Percentiles rank a stretch among this genome's conserved stretches.
Evolutionary conservation across 306 rosid genomes (phyloP).

Genomic region (Bauhinia variegata): DNA sequence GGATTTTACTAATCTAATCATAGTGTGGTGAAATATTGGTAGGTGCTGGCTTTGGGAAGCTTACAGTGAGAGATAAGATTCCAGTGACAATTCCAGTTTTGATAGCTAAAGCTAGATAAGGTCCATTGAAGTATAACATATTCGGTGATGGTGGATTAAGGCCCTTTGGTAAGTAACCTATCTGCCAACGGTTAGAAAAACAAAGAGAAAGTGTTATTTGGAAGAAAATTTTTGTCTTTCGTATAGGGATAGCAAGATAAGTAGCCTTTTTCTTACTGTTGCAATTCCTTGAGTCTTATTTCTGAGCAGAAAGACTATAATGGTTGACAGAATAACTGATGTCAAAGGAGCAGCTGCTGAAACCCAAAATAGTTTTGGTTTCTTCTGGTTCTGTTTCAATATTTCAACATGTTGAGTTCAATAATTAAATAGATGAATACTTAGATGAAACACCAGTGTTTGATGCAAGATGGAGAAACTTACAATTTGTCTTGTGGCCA

Average conservation of each 20-base stretch:
- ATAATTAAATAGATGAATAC: conserved; percentile 7
- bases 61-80: conserved; percentile 91
- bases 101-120: conserved; percentile 70
- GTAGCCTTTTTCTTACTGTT: conserved; percentile 51
- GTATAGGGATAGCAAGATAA: neutral
- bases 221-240: neutral
- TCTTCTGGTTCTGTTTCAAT: conserved; percentile 73
- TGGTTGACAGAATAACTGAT: conserved; percentile 86
- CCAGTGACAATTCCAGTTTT: conserved; percentile 94
- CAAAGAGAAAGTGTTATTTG: neutral
- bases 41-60: conserved; percentile 27
- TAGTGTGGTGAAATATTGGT: too few relatives aligned
- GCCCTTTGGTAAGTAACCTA: conserved; percentile 92
- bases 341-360: conserved; percentile 94
- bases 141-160: conserved; percentile 86
- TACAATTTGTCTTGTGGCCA: conserved; percentile 79
- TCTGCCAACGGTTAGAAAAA: conserved; percentile 43
- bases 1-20: neutral
- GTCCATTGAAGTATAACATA: conserved; percentile 78
- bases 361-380: conserved; percentile 83
- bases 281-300: conserved; percentile 58
- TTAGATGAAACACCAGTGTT: neutral
- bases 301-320: conserved; percentile 65
- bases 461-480: conserved; percentile 37
- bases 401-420: conserved; percentile 28